A percentile compares a stretch with the other conserved stretches of the same genome.
These are phyloP conservation scores for Agaricus blazei DNA, from an alignment of 768 basidiomycete genomes.

Conservation along the genomic window DNA sequence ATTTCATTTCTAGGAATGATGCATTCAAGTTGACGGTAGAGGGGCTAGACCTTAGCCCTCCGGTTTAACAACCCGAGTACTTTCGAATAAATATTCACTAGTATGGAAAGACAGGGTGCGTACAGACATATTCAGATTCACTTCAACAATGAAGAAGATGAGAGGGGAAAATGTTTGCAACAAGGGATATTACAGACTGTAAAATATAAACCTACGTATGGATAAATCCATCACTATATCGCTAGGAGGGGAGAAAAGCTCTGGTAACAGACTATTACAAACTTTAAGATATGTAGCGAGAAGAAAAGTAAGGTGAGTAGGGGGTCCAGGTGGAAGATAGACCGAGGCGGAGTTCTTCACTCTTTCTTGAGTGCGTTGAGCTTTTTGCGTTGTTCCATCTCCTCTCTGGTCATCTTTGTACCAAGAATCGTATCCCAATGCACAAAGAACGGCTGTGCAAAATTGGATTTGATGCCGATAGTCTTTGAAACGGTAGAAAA, in stretches of 20 bases:
- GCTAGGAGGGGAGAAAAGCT: too few relatives aligned
- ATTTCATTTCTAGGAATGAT: constrained; percentile 27
- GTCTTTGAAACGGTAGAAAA: constrained; percentile 25
- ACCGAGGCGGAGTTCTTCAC: constrained; percentile 9
- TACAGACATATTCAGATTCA: too few relatives aligned
- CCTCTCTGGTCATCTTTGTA: constrained; percentile 74
- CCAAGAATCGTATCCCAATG: constrained; percentile 89
- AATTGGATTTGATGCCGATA: constrained; percentile 93
- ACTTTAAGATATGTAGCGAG: background rate
- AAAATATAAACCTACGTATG: too few relatives aligned
- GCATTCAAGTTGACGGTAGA: constrained; percentile 27
- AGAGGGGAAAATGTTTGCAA: too few relatives aligned
- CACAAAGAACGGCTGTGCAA: constrained; percentile 92
- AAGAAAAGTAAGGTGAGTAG: background rate
- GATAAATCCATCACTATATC: too few relatives aligned
- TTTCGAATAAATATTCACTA: too few relatives aligned
- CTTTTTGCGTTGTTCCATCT: constrained; percentile 48
- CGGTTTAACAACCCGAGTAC: background rate
- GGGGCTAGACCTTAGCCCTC: background rate
- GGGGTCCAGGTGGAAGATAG: background rate
- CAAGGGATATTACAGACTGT: too few relatives aligned
- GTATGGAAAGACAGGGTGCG: too few relatives aligned
- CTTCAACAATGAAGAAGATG: too few relatives aligned
- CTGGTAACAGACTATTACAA: too few relatives aligned
- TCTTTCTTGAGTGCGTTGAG: constrained; percentile 28